Evolutionary conservation across 257 asterid species (phyloP).

Genomic region (Henckelia pumila): DNA sequence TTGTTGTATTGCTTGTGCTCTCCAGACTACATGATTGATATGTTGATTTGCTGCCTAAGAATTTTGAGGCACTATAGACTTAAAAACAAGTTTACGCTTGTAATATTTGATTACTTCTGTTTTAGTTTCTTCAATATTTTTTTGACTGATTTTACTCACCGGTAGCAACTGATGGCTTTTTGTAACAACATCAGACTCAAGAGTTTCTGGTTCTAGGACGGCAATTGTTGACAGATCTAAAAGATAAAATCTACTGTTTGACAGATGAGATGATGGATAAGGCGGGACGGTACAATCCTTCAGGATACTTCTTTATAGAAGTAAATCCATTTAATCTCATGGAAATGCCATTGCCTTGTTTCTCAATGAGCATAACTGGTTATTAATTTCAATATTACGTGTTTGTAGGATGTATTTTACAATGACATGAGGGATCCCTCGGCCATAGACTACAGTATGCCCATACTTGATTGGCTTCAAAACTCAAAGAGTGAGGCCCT

Average conservation of each 20-base stretch:
- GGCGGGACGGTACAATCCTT: constrained; percentile 59
- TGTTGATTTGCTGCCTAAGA: not conserved
- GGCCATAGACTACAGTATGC: constrained; percentile 68
- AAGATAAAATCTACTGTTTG: constrained; percentile 76
- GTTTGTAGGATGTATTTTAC: constrained; percentile 66
- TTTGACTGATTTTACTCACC: constrained; percentile 8
- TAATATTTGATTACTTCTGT: constrained; percentile 14
- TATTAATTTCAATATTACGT: constrained; percentile 20
- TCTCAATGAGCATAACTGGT: constrained; percentile 6
- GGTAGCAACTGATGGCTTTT: constrained; percentile 25
- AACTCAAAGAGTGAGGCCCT: constrained; percentile 62
- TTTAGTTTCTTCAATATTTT: not conserved
- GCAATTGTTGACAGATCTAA: constrained; percentile 76
- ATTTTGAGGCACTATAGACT: not conserved
- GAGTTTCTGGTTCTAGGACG: constrained; percentile 82
- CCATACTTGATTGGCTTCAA: constrained; percentile 79
- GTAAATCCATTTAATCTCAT: constrained; percentile 34
- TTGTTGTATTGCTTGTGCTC: not conserved
- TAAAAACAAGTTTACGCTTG: not conserved
- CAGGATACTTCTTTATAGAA: constrained; percentile 91
- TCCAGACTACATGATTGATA: not conserved
- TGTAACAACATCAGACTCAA: constrained; percentile 52
- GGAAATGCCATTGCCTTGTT: constrained; percentile 8
- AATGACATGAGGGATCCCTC: constrained; percentile 64
- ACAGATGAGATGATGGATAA: constrained; percentile 78